Conservation (phyloP, 108 stramenopile species). For the Cyclotella baltica region DNA sequence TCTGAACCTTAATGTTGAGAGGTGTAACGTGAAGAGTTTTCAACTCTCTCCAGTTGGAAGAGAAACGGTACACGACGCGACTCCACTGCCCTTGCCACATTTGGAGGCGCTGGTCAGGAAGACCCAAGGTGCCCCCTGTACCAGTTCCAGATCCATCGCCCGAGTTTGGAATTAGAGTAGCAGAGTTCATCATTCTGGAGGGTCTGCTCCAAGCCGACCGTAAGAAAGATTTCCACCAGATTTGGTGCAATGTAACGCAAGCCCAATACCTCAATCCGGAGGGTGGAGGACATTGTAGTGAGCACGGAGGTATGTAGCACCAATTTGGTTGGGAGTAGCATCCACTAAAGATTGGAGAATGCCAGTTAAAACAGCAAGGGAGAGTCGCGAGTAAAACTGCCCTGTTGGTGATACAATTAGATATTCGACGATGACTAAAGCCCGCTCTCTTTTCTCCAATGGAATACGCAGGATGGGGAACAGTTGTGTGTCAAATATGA, state of each 20-base stretch:
- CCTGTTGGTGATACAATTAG: background rate
- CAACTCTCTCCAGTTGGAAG: slow-evolving; percentile 13
- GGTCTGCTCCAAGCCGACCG: background rate
- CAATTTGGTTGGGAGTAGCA: background rate
- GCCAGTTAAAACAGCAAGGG: background rate
- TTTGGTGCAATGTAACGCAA: background rate
- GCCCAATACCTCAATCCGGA: background rate
- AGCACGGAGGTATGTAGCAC: background rate
- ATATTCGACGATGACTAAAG: background rate
- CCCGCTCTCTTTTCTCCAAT: background rate
- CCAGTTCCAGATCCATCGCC: slow-evolving; percentile 6
- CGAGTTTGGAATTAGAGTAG: background rate
- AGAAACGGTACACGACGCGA: background rate
- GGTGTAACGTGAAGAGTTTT: background rate
- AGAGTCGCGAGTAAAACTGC: background rate
- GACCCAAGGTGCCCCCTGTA: background rate
- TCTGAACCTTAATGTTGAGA: background rate
- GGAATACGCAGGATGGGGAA: background rate
- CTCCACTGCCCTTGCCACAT: slow-evolving; percentile 9
- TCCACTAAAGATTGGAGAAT: background rate
- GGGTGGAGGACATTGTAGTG: slow-evolving; percentile 1
- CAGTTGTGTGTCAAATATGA: background rate
- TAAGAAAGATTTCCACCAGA: background rate
- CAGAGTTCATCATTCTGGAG: background rate
- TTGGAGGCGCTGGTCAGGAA: background rate